Conservation (phyloP, 2,329 filamentous ascomycete species). For the Ceratocystis cubensis region DNA sequence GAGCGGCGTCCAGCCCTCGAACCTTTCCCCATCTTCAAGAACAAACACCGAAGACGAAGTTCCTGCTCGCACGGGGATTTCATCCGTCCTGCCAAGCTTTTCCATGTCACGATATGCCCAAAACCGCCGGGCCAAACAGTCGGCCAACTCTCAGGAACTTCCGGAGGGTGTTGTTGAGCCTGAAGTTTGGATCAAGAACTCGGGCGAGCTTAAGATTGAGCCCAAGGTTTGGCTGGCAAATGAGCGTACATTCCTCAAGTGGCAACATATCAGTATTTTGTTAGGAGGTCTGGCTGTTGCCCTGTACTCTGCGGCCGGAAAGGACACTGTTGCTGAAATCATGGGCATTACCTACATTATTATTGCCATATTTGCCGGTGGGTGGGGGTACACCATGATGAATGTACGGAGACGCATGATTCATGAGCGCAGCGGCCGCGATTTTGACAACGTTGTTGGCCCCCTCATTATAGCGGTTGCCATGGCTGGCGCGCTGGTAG, state of each 20-base stretch:
- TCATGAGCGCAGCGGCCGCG: constrained; percentile 69
- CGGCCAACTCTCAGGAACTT: constrained; percentile 36
- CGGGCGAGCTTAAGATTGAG: constrained; percentile 81
- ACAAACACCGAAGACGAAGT: constrained; percentile 29
- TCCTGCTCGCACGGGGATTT: constrained; percentile 33
- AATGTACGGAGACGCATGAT: constrained; percentile 67
- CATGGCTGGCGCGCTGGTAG: constrained; percentile 60
- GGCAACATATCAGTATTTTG: constrained; percentile 88
- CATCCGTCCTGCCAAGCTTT: constrained; percentile 68
- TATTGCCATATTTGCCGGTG: constrained; percentile 70
- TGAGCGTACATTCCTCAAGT: constrained; percentile 95
- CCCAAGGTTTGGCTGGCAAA: constrained; percentile 98
- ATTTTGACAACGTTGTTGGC: constrained; percentile 82
- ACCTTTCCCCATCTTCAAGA: constrained; percentile 23
- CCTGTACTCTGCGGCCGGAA: constrained; percentile 76
- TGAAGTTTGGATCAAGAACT: constrained; percentile 83
- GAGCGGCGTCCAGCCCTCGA: constrained; percentile 23
- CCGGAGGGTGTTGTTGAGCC: constrained; percentile 85
- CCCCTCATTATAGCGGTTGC: constrained; percentile 73
- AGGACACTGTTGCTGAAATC: constrained; percentile 60
- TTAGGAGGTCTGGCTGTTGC: constrained; percentile 73
- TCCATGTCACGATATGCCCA: constrained; percentile 65
- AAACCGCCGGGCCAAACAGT: constrained; percentile 35
- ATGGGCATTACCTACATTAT: constrained; percentile 74
- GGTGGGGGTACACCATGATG: constrained; percentile 81